These are phyloP conservation scores for Colletotrichum spinosum DNA, from an alignment of 2,329 filamentous ascomycete species.

Conservation along the genomic window DNA sequence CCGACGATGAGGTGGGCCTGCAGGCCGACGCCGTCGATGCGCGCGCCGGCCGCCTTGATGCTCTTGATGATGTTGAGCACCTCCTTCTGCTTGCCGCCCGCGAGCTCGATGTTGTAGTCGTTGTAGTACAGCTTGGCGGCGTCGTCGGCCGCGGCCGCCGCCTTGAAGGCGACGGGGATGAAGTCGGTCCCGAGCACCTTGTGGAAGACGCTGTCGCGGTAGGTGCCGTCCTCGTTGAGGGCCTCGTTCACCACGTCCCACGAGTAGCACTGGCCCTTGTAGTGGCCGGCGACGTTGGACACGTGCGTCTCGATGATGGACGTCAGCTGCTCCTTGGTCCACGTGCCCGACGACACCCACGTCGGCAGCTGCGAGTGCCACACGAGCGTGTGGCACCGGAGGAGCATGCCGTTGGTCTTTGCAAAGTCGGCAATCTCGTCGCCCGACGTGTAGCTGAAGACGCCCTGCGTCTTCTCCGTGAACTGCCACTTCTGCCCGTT, in stretches of 20 bases:
- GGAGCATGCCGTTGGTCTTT: slow-evolving; percentile 36
- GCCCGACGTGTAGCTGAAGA: slow-evolving; percentile 69
- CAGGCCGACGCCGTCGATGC: slow-evolving; percentile 65
- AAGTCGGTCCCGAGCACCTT: slow-evolving; percentile 57
- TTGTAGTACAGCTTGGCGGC: slow-evolving; percentile 52
- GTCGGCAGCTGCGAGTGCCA: slow-evolving; percentile 58
- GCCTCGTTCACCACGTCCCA: slow-evolving; percentile 67
- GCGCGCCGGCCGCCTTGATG: slow-evolving; percentile 52
- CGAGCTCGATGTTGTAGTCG: slow-evolving; percentile 62
- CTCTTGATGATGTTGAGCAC: slow-evolving; percentile 49
- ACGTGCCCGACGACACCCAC: slow-evolving; percentile 55
- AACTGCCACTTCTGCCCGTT: slow-evolving; percentile 75
- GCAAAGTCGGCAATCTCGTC: slow-evolving; percentile 64
- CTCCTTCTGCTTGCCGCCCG: slow-evolving; percentile 65
- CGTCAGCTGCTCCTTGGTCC: slow-evolving; percentile 48
- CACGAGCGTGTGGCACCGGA: slow-evolving; percentile 64
- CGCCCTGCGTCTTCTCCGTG: slow-evolving; percentile 66
- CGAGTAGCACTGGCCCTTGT: slow-evolving; percentile 58
- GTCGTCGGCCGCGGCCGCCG: slow-evolving; percentile 54
- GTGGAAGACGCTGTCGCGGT: slow-evolving; percentile 51
- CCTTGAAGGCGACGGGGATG: slow-evolving; percentile 58
- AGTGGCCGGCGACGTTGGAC: slow-evolving; percentile 57
- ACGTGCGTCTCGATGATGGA: slow-evolving; percentile 63
- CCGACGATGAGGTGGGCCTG: slow-evolving; percentile 63
- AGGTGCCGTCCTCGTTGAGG: slow-evolving; percentile 56